A percentile compares a stretch with the other conserved stretches of the same genome.
Conservation (phyloP, 352 stramenopile species). For the Elongisporangium prolatum region DNA sequence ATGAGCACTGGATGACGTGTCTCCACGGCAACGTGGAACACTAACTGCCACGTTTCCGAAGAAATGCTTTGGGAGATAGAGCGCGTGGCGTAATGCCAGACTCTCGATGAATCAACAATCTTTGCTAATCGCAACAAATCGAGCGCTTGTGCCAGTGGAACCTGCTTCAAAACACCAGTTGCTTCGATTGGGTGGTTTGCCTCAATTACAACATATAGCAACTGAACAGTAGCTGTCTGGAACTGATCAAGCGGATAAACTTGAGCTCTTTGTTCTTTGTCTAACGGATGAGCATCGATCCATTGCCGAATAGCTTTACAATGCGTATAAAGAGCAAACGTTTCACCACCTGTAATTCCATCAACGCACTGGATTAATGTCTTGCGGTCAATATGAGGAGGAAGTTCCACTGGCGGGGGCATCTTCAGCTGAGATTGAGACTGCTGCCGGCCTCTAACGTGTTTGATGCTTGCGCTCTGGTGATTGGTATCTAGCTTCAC, state of each 20-base stretch:
- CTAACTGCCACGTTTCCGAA: slow-evolving; percentile 16
- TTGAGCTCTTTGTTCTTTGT: slow-evolving; percentile 3
- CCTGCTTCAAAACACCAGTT: slow-evolving; percentile 6
- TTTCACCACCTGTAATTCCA: slow-evolving; percentile 8
- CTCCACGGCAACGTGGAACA: slow-evolving; percentile 21
- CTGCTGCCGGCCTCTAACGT: neutral
- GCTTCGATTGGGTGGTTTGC: slow-evolving; percentile 11
- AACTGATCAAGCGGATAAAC: slow-evolving; percentile 4
- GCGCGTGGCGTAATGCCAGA: slow-evolving; percentile 33
- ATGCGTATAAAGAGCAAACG: slow-evolving; percentile 1
- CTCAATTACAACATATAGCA: slow-evolving; percentile 10
- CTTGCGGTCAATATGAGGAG: neutral
- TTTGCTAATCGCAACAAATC: slow-evolving; percentile 20
- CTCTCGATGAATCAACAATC: slow-evolving; percentile 13
- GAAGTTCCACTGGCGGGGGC: neutral
- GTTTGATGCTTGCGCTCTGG: slow-evolving; percentile 1
- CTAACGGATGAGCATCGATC: slow-evolving; percentile 1
- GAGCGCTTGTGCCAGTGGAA: slow-evolving; percentile 7
- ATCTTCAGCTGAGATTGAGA: neutral
- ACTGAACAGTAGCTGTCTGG: slow-evolving; percentile 7
- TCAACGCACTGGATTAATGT: slow-evolving; percentile 14
- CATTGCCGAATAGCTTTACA: slow-evolving; percentile 14
- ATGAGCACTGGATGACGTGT: slow-evolving; percentile 32
- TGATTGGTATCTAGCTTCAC: slow-evolving; percentile 28
- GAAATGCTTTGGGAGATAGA: slow-evolving; percentile 24